Percentiles rank a stretch among this genome's conserved stretches.
Conservation (phyloP, 177 flowering plant species). For the Telopea speciosissima region DNA sequence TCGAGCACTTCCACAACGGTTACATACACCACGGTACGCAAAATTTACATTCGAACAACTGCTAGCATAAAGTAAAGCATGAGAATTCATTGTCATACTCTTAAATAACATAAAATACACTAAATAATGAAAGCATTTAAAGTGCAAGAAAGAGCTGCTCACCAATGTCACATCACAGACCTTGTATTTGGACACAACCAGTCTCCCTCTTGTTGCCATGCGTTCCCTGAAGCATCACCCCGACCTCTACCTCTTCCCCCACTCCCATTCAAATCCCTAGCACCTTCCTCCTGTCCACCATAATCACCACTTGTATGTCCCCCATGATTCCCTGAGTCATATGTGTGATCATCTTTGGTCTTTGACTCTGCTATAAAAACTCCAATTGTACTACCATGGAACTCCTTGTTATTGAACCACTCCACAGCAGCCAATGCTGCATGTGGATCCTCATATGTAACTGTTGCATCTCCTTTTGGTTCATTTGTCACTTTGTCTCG, state of each 20-base stretch:
- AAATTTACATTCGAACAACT: slow-evolving; percentile 96
- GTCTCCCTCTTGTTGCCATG: slow-evolving; percentile 99
- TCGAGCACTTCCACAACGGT: slow-evolving; percentile 97
- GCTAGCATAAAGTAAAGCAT: slow-evolving; percentile 29
- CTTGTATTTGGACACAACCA: slow-evolving; percentile 99
- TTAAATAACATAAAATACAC: background rate
- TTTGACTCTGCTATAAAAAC: slow-evolving; percentile 87
- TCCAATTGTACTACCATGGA: slow-evolving; percentile 81
- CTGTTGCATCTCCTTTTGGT: slow-evolving; percentile 98
- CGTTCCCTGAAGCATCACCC: slow-evolving; percentile 66
- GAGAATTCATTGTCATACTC: slow-evolving; percentile 16
- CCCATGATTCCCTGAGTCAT: slow-evolving; percentile 27
- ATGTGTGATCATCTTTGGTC: slow-evolving; percentile 48
- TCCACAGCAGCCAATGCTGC: slow-evolving; percentile 98
- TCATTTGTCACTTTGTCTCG: slow-evolving; percentile 78
- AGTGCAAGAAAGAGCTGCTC: slow-evolving; percentile 90
- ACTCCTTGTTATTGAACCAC: slow-evolving; percentile 96
- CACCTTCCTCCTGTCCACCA: slow-evolving; percentile 41
- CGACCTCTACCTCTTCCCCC: slow-evolving; percentile 71
- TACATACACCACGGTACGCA: slow-evolving; percentile 98
- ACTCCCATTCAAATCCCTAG: slow-evolving; percentile 42
- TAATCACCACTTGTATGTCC: slow-evolving; percentile 35
- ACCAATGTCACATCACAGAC: slow-evolving; percentile 99
- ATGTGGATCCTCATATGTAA: slow-evolving; percentile 97
- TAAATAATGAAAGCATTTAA: background rate